Percentiles rank a stretch among this genome's conserved stretches.
Evolutionary conservation across 805 yeast species (phyloP).

Genomic region (Hyphopichia homilentoma): DNA sequence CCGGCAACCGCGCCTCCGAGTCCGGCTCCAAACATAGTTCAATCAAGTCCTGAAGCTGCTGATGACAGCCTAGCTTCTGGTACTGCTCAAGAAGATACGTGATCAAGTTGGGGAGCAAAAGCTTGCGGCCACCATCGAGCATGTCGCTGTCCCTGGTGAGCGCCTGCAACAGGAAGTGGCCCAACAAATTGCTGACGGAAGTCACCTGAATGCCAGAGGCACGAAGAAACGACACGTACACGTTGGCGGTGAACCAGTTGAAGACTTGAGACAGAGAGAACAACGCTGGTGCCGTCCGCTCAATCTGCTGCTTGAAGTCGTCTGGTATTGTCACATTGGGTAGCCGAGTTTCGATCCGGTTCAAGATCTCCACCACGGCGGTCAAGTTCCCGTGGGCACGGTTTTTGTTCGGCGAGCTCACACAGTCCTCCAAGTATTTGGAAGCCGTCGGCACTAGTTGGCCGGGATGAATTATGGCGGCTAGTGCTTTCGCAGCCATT

Average conservation of each 20-base stretch:
- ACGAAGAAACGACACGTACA: too few species aligned
- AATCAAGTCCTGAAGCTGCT: background rate
- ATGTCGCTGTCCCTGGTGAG: constrained; percentile 7
- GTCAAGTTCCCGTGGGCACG: constrained; percentile 57
- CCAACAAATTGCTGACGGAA: constrained; percentile 17
- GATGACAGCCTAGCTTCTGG: constrained; percentile 4
- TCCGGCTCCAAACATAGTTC: background rate
- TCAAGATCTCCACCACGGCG: constrained; percentile 27
- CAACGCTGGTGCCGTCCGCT: constrained; percentile 2
- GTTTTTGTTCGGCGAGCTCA: constrained; percentile 35
- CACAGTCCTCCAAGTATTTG: constrained; percentile 7
- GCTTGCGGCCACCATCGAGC: constrained; percentile 23
- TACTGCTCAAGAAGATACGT: constrained; percentile 4
- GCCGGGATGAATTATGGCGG: constrained; percentile 37
- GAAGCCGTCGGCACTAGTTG: constrained; percentile 4
- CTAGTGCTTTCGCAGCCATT: constrained; percentile 71
- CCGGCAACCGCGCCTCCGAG: constrained; percentile 42
- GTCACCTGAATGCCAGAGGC: too few species aligned
- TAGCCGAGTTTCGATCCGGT: constrained; percentile 5
- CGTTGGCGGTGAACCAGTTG: constrained; percentile 31
- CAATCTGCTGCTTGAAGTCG: constrained; percentile 5
- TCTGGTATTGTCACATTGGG: background rate
- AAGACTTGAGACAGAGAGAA: constrained; percentile 9
- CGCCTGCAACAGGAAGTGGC: too few species aligned
- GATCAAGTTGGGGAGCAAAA: constrained; percentile 29